Conservation (phyloP, 176 grass and related monocot genomes). For the Panicum miliaceum region DNA sequence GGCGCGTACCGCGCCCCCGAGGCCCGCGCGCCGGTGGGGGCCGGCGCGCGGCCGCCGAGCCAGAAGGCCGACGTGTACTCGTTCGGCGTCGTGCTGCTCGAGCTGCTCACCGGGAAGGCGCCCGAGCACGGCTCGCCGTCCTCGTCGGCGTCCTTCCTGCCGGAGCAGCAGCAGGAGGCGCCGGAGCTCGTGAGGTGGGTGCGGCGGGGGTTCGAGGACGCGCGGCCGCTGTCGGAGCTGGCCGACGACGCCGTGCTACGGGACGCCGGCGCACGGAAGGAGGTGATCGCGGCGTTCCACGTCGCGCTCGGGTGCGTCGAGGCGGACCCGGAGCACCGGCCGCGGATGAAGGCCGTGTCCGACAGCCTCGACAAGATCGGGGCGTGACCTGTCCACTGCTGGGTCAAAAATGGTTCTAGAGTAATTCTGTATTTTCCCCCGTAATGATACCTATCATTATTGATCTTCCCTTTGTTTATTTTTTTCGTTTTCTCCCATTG, state of each 20-base stretch:
- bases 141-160: neutral
- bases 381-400: neutral
- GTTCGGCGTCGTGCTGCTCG: slow-evolving; percentile 72
- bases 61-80: slow-evolving; percentile 85
- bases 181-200: slow-evolving; percentile 76
- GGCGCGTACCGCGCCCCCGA: slow-evolving; percentile 63
- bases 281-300: slow-evolving; percentile 70
- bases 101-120: slow-evolving; percentile 69
- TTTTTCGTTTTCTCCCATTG: neutral
- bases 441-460: neutral
- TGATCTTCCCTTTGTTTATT: neutral
- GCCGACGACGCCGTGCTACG: slow-evolving; percentile 68
- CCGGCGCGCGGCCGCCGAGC: slow-evolving; percentile 1
- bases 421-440: neutral
- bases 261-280: slow-evolving; percentile 72
- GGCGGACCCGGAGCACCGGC: slow-evolving; percentile 52
- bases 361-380: slow-evolving; percentile 79
- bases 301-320: too few relatives aligned
- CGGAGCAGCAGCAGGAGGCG: neutral
- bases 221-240: slow-evolving; percentile 79
- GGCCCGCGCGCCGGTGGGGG: slow-evolving; percentile 24
- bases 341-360: slow-evolving; percentile 67
- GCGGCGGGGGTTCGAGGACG: slow-evolving; percentile 65
- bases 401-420: neutral
- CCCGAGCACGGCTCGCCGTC: slow-evolving; percentile 41